Evolutionary conservation across 345 rosid species (phyloP).

Genomic region (Hypericum perforatum): DNA sequence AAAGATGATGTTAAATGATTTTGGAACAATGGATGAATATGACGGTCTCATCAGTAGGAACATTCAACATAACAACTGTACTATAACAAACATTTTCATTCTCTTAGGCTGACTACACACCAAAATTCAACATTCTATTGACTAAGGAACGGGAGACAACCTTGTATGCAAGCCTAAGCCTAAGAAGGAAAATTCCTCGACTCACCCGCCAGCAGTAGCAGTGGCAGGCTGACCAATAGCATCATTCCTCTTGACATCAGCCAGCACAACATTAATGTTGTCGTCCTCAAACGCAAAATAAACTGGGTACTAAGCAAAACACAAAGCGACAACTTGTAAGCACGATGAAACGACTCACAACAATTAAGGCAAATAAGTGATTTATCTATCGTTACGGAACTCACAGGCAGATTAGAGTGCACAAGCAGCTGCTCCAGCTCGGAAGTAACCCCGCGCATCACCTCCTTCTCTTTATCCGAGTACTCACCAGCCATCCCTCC

Average conservation of each 20-base stretch:
- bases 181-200: conserved; percentile 3
- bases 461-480: conserved; percentile 26
- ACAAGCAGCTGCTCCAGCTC: conserved; percentile 71
- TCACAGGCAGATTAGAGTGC: conserved; percentile 69
- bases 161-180: no score
- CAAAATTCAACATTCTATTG: no score
- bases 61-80: not conserved
- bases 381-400: conserved; percentile 20
- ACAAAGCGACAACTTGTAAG: conserved; percentile 2
- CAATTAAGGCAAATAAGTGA: no score
- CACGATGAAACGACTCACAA: not conserved
- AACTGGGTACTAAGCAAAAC: conserved; percentile 64
- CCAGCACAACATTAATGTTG: conserved; percentile 61
- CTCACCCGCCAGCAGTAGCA: conserved; percentile 96
- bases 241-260: conserved; percentile 79
- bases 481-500: conserved; percentile 18
- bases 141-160: no score
- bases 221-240: conserved; percentile 86
- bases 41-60: conserved; percentile 10
- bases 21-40: not conserved
- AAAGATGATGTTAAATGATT: conserved; percentile 2
- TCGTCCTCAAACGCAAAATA: conserved; percentile 94
- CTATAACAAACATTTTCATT: no score
- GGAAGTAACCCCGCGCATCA: conserved; percentile 31
- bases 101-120: no score